A percentile compares a stretch with the other conserved stretches of the same genome.
Conservation (phyloP, 106 monocot genomes). For the Alisma plantagoaquatica region DNA sequence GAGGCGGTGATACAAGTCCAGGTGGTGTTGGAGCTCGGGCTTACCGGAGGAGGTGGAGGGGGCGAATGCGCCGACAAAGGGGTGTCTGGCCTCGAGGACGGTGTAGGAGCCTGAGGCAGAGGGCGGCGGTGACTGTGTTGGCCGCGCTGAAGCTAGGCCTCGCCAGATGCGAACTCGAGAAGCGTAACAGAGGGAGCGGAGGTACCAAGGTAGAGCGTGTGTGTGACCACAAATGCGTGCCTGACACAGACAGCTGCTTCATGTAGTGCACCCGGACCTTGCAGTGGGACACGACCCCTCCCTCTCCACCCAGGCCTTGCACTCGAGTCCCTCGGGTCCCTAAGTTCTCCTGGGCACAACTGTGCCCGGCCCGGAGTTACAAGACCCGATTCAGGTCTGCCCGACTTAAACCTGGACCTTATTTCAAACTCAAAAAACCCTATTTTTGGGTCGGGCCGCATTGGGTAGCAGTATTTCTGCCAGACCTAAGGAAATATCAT, state of each 20-base stretch:
- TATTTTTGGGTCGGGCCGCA: too few species aligned
- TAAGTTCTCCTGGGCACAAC: too few species aligned
- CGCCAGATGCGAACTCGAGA: too few species aligned
- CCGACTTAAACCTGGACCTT: not conserved
- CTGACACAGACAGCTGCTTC: slow-evolving; percentile 56
- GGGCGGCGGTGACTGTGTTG: slow-evolving; percentile 8
- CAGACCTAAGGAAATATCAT: too few species aligned
- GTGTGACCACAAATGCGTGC: slow-evolving; percentile 47
- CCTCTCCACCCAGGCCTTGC: slow-evolving; percentile 43
- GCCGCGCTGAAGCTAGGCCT: too few species aligned
- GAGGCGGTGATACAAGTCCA: slow-evolving; percentile 56
- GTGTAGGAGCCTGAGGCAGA: slow-evolving; percentile 12
- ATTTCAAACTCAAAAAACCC: too few species aligned
- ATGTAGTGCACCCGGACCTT: slow-evolving; percentile 81
- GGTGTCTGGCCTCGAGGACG: slow-evolving; percentile 14
- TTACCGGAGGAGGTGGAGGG: slow-evolving; percentile 27
- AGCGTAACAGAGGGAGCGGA: slow-evolving; percentile 68
- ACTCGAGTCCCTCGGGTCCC: too few species aligned
- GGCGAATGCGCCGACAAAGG: slow-evolving; percentile 12
- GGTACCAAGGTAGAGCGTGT: slow-evolving; percentile 74
- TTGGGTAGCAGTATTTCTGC: too few species aligned
- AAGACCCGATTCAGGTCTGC: too few species aligned
- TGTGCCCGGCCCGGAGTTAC: too few species aligned
- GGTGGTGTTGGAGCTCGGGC: slow-evolving; percentile 24
- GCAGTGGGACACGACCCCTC: slow-evolving; percentile 69